These are phyloP conservation scores for Vigna trinervia DNA, from an alignment of 306 rosid genomes.

Conservation along the genomic window DNA sequence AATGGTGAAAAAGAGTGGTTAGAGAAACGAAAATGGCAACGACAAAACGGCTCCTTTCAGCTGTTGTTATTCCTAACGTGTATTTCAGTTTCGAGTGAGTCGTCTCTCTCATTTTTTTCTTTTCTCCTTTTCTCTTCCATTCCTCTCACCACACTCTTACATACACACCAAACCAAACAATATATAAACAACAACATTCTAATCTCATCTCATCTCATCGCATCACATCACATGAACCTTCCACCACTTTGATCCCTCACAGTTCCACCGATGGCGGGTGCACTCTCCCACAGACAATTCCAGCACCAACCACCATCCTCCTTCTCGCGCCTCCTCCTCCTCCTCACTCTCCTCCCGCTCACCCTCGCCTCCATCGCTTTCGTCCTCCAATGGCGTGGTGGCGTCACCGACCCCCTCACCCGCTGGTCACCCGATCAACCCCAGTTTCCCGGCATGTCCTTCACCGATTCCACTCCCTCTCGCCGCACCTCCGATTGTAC, in stretches of 20 bases:
- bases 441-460: conserved; percentile 75
- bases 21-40: conserved; percentile 38
- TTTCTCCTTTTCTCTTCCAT: not conserved
- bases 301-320: not conserved
- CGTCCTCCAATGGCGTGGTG: conserved; percentile 95
- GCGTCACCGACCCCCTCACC: conserved; percentile 73
- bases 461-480: conserved; percentile 35
- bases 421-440: conserved; percentile 78
- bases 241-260: conserved; percentile 16
- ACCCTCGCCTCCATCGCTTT: conserved; percentile 83
- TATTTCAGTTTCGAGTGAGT: conserved; percentile 37
- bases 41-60: conserved; percentile 48
- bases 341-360: conserved; percentile 71
- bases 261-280: conserved; percentile 69
- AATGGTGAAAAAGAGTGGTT: too few species aligned
- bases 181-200: conserved; percentile 8
- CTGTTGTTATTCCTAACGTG: conserved; percentile 14
- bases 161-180: not conserved
- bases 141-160: not conserved
- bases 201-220: not conserved
- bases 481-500: conserved; percentile 54
- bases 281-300: conserved; percentile 45
- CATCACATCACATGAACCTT: conserved; percentile 35
- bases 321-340: conserved; percentile 63
- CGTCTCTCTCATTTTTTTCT: not conserved